A percentile compares a stretch with the other conserved stretches of the same genome.
These are phyloP conservation scores for Chlorella sp. DNA, from an alignment of 139 green algal species.

Conservation along the genomic window DNA sequence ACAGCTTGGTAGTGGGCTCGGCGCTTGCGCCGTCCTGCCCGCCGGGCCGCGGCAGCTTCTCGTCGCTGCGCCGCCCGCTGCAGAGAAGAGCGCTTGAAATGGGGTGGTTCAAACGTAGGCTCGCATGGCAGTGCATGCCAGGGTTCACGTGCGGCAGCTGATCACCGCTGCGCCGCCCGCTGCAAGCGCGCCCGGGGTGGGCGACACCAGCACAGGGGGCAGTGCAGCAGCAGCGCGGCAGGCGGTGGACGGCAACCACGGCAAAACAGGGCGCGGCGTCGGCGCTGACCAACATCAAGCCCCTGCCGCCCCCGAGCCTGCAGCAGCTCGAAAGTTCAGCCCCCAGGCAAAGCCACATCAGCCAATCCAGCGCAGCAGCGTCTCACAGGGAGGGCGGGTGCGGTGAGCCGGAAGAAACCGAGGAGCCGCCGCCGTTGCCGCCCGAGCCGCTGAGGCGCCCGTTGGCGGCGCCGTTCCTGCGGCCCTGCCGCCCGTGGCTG, in stretches of 20 bases:
- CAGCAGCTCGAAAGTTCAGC: too few species aligned
- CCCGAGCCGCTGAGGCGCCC: background rate
- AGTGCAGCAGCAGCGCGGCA: background rate
- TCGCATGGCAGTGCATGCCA: too few species aligned
- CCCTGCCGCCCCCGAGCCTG: too few species aligned
- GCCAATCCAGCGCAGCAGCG: background rate
- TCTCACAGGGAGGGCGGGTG: background rate
- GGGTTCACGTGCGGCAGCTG: background rate
- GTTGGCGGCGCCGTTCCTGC: background rate
- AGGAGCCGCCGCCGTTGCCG: background rate
- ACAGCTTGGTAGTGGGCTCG: constrained; percentile 39
- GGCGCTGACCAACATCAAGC: too few species aligned
- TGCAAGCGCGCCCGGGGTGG: background rate
- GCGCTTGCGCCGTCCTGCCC: constrained; percentile 10
- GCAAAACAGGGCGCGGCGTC: too few species aligned
- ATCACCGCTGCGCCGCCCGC: background rate
- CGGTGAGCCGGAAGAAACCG: constrained; percentile 11
- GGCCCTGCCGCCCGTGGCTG: background rate
- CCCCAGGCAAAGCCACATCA: background rate
- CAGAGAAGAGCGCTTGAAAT: background rate
- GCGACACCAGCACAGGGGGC: background rate
- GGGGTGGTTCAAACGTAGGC: background rate
- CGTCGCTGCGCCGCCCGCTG: constrained; percentile 24
- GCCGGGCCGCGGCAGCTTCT: constrained; percentile 8
- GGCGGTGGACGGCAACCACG: too few species aligned